Base-by-base conservation (phyloP, 768 basidiomycete species). In the Termitomyces sp. region DNA sequence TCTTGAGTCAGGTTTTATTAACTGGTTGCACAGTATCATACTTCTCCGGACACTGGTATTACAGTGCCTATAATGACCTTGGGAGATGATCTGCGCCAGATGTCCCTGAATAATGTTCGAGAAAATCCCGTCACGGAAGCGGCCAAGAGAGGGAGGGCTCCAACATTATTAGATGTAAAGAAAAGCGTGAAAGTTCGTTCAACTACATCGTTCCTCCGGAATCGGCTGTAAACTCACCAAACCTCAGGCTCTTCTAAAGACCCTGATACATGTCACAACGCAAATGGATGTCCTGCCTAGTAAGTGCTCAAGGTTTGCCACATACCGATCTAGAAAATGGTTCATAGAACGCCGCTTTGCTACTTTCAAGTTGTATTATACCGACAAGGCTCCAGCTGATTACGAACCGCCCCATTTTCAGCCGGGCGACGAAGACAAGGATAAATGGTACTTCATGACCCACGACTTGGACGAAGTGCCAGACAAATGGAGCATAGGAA, bases 331-430 rank as follows among this genome's bases (percentile, higher is more conserved):
- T 30, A 53, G 47, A 36, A 13, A 37, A 22, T 36, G 41, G 58
- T 20, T 5, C 31, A 30, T 66, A 91, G 91, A 85, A 65, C 86
- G 86, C 49, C 87, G 93, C 36, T 95, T 80, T 66, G 90, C 92
- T n/a, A 91, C 88, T 22, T 91, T 95, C 76, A 95, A 95, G 68
- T 72, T 92, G 12, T 92, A 88, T 68, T 95, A 93, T 69, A 88
- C 87, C 15, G 86, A 91, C 49, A 78, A 83, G 22, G 87, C 91
- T 13, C 93, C 93, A 0, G 74, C 78, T 9, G 86, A 93, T 53
- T 95, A 95, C 65, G 89, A 95, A 68, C 93, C 93, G 6, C 89
- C 89, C 0, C 76, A 87, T 69, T 94, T 94, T 66, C 80, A 81
- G 58, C 72, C 88, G 5, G 91, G 86, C 0, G 90, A 94, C 66